Conservation (phyloP, 331 rosid genomes). For the Quercus tomentella region DNA sequence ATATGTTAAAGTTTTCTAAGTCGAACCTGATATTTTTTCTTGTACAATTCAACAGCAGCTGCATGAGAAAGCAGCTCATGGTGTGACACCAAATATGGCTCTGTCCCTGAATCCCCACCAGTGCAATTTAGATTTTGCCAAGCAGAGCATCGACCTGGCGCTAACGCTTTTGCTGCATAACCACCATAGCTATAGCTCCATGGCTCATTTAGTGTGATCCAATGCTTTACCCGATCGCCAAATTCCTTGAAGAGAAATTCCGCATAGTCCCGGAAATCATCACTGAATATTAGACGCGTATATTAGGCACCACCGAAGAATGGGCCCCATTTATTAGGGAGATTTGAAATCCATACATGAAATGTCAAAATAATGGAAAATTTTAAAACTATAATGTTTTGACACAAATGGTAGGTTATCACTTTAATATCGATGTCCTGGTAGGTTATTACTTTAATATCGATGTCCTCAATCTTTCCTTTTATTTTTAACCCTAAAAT, state of each 20-base stretch:
- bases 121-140: conserved; percentile 38
- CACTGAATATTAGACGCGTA: conserved; percentile 3
- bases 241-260: conserved; percentile 41
- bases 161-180: conserved; percentile 22
- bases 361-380: no score
- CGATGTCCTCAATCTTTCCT: not conserved
- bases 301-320: no score
- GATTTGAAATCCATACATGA: no score
- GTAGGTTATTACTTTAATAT: no score
- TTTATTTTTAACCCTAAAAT: not conserved
- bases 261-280: conserved; percentile 36
- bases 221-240: conserved; percentile 39
- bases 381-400: not conserved
- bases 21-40: not conserved
- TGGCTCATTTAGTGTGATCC: conserved; percentile 48
- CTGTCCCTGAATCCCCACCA: conserved; percentile 36
- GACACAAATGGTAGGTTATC: no score
- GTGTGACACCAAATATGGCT: conserved; percentile 21
- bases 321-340: no score
- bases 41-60: not conserved
- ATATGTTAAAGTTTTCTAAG: no score
- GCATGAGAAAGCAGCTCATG: not conserved
- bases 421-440: not conserved
- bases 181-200: conserved; percentile 15
- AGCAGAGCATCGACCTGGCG: conserved; percentile 46